Base-by-base conservation (phyloP, 257 asterid genomes). In the Gentiana macrophylla region DNA sequence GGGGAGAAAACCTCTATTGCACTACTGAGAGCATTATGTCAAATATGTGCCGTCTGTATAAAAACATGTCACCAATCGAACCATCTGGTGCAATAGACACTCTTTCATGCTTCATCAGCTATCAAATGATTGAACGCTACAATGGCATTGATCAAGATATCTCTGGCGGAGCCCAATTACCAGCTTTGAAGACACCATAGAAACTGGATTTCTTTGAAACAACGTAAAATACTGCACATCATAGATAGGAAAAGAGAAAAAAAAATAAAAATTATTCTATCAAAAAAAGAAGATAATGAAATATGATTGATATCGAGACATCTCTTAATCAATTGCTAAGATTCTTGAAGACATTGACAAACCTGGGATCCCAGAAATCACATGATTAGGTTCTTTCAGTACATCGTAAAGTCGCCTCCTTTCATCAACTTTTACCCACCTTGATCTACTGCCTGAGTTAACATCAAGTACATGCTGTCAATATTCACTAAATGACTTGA, bases 321-420 rank as follows among this genome's bases (percentile, higher is more conserved):
- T 24, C 24, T 24, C 24, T 24, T 24, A 24, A 24, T 24, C 24
- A 34, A 35, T 6, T 0, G 32, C 11, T 12, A 10, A 12, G 37
- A 24, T 61, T 63, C 12, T 5, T 5, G 46, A 41, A 41, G 10
- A 41, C 6, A 50, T 57, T 49, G 37, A 62, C 82, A 50, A 60
- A 92, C 98, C 97, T 70, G 98, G 97, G 66, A 87, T 77, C 67
- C 93, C 97, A 7, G 95, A 80, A 55, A 92, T 72, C 53, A 85
- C 33, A 32, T 69, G 11, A 63, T 80, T 79, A 3, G 83, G 82
- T 50, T 68, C 86, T 68, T 69, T 81, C 62, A 92, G 70, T 57
- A 84, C 77, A 57, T 83, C 84, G 37, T 78, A 72, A 2, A 92
- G 94, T 33, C 88, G 80, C 68, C 70, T 83, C 77, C 65, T 83